Conservation (phyloP, 164 flowering plant species). For the Magnolia officinalis region DNA sequence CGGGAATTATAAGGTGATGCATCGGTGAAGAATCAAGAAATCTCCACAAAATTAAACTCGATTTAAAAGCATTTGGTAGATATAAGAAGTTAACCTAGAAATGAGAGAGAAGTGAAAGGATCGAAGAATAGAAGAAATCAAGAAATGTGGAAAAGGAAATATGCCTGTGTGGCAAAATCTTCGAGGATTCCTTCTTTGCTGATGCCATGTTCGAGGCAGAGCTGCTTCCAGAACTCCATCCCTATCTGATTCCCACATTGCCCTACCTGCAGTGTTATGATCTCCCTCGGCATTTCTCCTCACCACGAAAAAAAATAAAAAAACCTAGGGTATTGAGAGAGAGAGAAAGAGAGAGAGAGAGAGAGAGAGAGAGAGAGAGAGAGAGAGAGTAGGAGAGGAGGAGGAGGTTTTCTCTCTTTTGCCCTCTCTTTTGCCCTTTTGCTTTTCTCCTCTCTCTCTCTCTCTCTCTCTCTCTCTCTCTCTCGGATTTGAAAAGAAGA, state of each 20-base stretch:
- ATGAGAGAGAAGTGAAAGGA: no score
- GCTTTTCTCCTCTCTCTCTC: not conserved
- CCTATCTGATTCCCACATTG: conserved; percentile 99
- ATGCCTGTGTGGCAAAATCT: conserved; percentile 96
- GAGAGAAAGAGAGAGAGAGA: not conserved
- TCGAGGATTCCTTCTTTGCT: conserved; percentile 97
- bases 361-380: not conserved
- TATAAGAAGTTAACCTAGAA: no score
- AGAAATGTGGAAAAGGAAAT: not conserved
- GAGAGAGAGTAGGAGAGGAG: conserved; percentile 1
- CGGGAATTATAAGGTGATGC: no score
- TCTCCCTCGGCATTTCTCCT: conserved; percentile 85
- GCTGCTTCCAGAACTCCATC: conserved; percentile 99
- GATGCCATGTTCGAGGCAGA: conserved; percentile 98
- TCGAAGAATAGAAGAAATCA: not conserved
- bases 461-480: not conserved
- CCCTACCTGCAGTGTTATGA: conserved; percentile 95
- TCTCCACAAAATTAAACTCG: no score
- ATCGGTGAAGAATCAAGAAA: no score
- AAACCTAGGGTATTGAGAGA: not conserved
- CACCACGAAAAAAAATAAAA: not conserved
- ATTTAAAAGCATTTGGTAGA: no score
- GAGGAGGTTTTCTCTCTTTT: not conserved
- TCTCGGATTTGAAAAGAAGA: conserved; percentile 20
- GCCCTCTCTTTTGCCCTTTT: conserved; percentile 1